Evolutionary conservation across 2,329 filamentous ascomycete species (phyloP), one percentile per base, ranked within the genome.

Genomic region (Ophiostoma himal-ulmi): DNA sequence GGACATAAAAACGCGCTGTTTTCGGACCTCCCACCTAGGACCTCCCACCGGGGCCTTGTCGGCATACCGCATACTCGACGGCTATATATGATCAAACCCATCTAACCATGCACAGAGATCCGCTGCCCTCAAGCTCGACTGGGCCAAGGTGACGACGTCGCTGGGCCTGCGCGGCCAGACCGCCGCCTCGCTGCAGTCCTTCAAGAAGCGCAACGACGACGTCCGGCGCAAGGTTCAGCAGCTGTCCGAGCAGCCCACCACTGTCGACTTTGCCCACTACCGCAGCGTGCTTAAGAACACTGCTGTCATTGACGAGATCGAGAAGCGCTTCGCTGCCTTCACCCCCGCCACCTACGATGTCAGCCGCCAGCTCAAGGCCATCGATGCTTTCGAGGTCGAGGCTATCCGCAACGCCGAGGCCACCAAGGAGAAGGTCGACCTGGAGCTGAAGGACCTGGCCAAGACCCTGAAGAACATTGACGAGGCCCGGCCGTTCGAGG

Each of bases 151-250:
- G 79, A 91, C 91, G 83, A 89, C 88, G 83, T 96, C 94, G 80
- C 93, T 99, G 78, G 94, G 94, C 82, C 93, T 99, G 82, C 92
- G 92, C 82, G 95, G 95, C 81, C 92, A 93, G 85, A 99, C 95
- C 76, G 94, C 92, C 76, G 84, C 90, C 78, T 91, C 94, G 73
- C 93, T 99, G 73, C 91, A 94, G 81, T 88, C 92, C 75, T 99
- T 99, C 91, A 99, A 99, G 89, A 95, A 97, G 89, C 94, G 95
- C 85, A 97, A 98, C 87, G 95, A 99, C 81, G 94, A 97, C 81
- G 94, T 93, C 80, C 94, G 94, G 83, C 94, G 95, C 85, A 94
- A 94, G 84, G 87, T 99, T 73, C 89, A 91, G 82, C 78, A 88
- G 74, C 92, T 99, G 72, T 89, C 88, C 74, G 93, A 97, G 83